Evolutionary conservation across 768 basidiomycete species (phyloP).

Genomic region (Serendipita indica): DNA sequence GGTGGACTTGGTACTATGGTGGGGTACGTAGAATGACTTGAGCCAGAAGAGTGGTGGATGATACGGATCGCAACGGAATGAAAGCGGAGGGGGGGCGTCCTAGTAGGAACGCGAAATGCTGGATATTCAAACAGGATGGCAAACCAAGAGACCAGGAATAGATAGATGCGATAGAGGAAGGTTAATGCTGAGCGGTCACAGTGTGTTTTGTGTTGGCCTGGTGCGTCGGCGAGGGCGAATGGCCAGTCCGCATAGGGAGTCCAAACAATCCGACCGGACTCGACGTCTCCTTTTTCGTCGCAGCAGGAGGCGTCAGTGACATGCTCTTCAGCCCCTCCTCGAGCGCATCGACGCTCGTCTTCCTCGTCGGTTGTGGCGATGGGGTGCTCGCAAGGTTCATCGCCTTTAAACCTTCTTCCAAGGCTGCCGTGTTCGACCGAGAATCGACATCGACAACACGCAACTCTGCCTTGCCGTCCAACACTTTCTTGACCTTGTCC

Average conservation of each 20-base stretch:
- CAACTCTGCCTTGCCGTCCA: slow-evolving; percentile 72
- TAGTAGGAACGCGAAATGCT: no score
- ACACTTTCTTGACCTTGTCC: slow-evolving; percentile 65
- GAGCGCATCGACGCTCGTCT: slow-evolving; percentile 7
- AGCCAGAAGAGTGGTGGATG: no score
- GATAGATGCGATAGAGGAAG: not conserved
- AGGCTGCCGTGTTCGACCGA: slow-evolving; percentile 9
- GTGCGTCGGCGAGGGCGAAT: slow-evolving; percentile 2
- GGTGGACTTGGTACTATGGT: no score
- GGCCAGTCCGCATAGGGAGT: not conserved
- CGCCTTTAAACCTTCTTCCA: slow-evolving; percentile 17
- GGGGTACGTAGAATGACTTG: no score
- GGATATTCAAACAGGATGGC: not conserved
- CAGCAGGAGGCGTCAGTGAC: not conserved
- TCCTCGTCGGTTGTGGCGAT: not conserved
- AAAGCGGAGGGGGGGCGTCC: not conserved
- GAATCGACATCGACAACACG: slow-evolving; percentile 56
- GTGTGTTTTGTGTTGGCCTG: slow-evolving; percentile 1
- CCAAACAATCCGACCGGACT: not conserved
- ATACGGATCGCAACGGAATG: not conserved
- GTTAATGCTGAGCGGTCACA: slow-evolving; percentile 1
- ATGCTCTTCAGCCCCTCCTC: slow-evolving; percentile 2
- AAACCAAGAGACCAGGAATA: not conserved
- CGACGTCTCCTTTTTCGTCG: not conserved
- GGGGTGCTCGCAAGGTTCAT: slow-evolving; percentile 9